A percentile compares a stretch with the other conserved stretches of the same genome.
These are phyloP conservation scores for Epichloe sibirici DNA, from an alignment of 2,329 filamentous ascomycete genomes.

Conservation along the genomic window DNA sequence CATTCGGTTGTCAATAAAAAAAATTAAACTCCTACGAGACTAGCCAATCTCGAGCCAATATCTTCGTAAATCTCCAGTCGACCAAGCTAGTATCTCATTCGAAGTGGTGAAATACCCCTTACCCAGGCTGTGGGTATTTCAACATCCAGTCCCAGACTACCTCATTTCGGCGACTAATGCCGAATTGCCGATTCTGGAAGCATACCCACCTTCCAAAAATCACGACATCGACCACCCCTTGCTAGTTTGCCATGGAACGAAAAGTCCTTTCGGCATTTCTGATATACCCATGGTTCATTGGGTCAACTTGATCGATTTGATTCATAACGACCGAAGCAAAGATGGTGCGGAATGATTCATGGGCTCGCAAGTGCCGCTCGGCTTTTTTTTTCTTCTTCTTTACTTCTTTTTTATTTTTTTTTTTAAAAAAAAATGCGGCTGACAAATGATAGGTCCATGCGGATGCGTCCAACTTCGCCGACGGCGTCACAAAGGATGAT, in stretches of 20 bases:
- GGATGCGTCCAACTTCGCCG: conserved; percentile 61
- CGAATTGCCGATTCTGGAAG: neutral
- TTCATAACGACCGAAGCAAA: neutral
- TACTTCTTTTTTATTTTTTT: no score
- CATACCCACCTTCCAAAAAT: conserved; percentile 6
- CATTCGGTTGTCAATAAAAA: no score
- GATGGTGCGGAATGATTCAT: neutral
- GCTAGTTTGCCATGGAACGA: neutral
- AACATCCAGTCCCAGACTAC: neutral
- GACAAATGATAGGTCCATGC: conserved; percentile 54
- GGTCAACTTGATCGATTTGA: neutral
- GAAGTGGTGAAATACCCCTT: neutral
- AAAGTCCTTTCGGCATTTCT: neutral
- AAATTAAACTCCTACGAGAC: no score
- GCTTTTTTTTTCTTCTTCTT: no score
- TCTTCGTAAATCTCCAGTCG: no score
- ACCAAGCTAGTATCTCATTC: neutral
- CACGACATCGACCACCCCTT: conserved; percentile 1
- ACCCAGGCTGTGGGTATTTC: neutral
- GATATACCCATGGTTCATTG: neutral
- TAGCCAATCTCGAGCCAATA: neutral
- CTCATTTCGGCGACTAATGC: conserved; percentile 7
- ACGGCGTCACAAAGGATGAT: conserved; percentile 55
- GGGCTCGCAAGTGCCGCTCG: neutral
- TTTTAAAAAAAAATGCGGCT: neutral